Evolutionary conservation across 352 stramenopile species (phyloP), one percentile per base, ranked within the genome.

Genomic region (Phytophthora ohioensis): DNA sequence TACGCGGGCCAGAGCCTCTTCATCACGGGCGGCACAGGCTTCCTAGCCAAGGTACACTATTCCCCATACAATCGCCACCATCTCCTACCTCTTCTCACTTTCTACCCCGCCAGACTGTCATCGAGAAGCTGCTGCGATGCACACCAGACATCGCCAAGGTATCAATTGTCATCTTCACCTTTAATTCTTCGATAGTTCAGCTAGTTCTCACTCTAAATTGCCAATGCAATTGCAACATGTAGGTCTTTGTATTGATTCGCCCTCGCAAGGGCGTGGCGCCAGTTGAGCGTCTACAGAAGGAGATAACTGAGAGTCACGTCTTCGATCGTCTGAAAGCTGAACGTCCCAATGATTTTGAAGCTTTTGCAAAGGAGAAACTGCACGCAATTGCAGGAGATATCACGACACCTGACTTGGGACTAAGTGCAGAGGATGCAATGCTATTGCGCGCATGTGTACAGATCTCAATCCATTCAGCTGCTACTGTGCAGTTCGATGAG

Each of bases 401-500:
- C 43, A 93, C 85, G 39, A 78, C 76, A 5, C 80, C 89, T 0
- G 72, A 79, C n/a, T 70, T 96, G 32, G 87, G 86, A 2, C 74
- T 96, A 0, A 84, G 66, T 43, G 39, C 41, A 6, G 43, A 73
- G 2, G 89, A 95, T 56, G 78, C 80, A 10, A 46, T 30, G 0
- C 38, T 89, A 41, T 47, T 94, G 34, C 72, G 80, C 3, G 54
- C 77, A 6, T 64, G 64, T 17, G 75, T 86, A 52, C 79, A 96
- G 30, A 80, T 97, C 60, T 79, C 85, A 5, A 88, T 97, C 67
- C 90, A 97, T 73, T 95, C 87, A n/a, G 90, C 88, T 8, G 90
- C 90, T 7, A 94, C 87, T 0, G 88, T 97, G 34, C 86, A 92
- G 57, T 97, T 97, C 78, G 85, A 93, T 67, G 90, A 97, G 47